Evolutionary conservation across 306 rosid species (phyloP), one percentile per base, ranked within the genome.

Genomic region (Carpinus fangiana): DNA sequence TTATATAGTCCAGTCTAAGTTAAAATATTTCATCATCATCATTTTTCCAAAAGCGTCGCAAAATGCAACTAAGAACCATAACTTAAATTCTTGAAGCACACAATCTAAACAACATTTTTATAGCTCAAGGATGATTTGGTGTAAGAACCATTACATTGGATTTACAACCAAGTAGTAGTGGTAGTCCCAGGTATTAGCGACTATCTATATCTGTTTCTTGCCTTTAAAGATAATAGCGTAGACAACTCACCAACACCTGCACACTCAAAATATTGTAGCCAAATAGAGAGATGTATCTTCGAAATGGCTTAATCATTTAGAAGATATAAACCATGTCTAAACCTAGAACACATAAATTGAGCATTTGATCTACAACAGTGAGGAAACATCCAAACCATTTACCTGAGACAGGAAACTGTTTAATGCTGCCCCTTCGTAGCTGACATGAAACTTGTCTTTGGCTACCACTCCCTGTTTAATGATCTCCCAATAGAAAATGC

Each of bases 121-220:
- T 14, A 66, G 78, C 55, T 45, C 43, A 34, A 20, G 23, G 68
- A 43, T 48, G 53, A 73, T 60, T 74, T 66, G 65, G 70, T 76
- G 70, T 74, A 72, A 10, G 36, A 75, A 51, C 71, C 12, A 53
- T 73, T 55, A 64, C 34, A 60, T 51, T 45, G n/a, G 14, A 48
- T 78, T 59, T 73, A 82, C 76, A 70, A 56, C 43, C 52, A 54
- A 23, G 26, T 23, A 3, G 28, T 14, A 61, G 20, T 41, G 64
- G n/a, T 61, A 59, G 70, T 10, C 13, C 43, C 6, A 23, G 79
- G 18, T 47, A 34, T 84, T 79, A 95, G 82, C 89, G 90, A 81
- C 98, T 95, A 74, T 90, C 98, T 56, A 52, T 23, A 23, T 95
- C 98, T 13, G 92, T 95, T 85, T 93, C 98, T 1, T 98, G 99